Evolutionary conservation across 176 grass and related monocot genomes (phyloP).

Genomic region (Chrysopogon serrulatus): DNA sequence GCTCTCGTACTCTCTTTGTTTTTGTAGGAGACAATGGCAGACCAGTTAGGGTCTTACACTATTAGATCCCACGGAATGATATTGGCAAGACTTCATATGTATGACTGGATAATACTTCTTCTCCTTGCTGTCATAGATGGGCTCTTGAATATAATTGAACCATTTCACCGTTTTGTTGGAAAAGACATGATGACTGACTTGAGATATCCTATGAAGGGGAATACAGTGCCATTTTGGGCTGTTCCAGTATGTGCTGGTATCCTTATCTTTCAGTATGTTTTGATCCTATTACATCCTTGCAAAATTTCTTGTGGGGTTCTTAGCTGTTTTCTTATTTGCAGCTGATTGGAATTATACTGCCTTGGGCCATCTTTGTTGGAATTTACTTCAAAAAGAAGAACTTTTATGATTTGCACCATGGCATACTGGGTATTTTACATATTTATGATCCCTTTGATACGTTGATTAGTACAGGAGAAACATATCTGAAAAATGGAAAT

Average conservation of each 20-base stretch:
- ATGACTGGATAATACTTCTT: constrained; percentile 83
- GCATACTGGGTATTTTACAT: constrained; percentile 71
- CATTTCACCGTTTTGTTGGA: constrained; percentile 82
- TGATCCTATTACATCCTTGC: neutral
- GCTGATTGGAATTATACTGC: constrained; percentile 75
- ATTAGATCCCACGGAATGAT: constrained; percentile 66
- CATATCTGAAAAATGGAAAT: neutral
- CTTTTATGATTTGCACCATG: constrained; percentile 93
- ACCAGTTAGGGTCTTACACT: constrained; percentile 60
- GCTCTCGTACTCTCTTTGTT: constrained; percentile 9
- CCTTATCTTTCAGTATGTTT: constrained; percentile 5
- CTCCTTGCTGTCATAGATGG: constrained; percentile 64
- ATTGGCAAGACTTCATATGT: constrained; percentile 70
- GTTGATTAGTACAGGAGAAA: neutral
- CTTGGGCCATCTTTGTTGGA: constrained; percentile 49
- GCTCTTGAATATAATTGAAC: constrained; percentile 68
- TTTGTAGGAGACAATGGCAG: constrained; percentile 57
- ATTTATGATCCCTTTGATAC: neutral
- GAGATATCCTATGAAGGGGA: constrained; percentile 74
- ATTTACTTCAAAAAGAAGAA: constrained; percentile 94
- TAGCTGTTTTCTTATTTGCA: constrained; percentile 36
- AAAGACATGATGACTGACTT: constrained; percentile 88
- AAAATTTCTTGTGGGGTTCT: neutral
- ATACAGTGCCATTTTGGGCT: constrained; percentile 79
- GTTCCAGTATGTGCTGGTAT: constrained; percentile 58